Evolutionary conservation across 2,329 filamentous ascomycete species (phyloP), one percentile per base, ranked within the genome.

Genomic region (Alternaria sp.): DNA sequence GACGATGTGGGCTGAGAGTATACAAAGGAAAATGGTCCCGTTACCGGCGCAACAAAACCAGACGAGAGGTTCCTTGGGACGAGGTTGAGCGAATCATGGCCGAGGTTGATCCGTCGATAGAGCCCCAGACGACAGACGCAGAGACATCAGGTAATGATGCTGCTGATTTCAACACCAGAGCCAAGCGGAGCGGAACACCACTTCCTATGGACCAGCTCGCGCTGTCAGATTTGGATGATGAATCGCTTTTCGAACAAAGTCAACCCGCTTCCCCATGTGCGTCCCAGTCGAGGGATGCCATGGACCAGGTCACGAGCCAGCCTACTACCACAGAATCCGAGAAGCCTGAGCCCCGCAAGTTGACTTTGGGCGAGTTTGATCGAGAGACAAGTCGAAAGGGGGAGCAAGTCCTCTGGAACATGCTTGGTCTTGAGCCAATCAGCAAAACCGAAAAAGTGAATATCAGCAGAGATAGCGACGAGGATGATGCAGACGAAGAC

Each of bases 1-100:
- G 84, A 58, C 81, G 85, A 59, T 85, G 82, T 64, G 77, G 78
- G 8, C 66, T 89, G 4, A 70, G 80, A 13, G 83, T 90, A 3
- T 78, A 80, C 44, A 56, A 57, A 9, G 62, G 68, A 9, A 62
- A 61, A 39, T 53, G 49, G 9, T 62, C 61, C n/a, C 45, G 37
- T n/a, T 31, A 36, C 3, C 7, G 42, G 14, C 21, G 33, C 5
- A 50, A 52, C 7, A 66, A 54, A 26, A 37, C 13, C 65, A 81
- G 58, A 67, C 71, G 45, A 78, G 82, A 62, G 71, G 80, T 62
- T 74, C 81, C 65, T 67, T 83, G 39, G 81, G 81, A 69, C 58
- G 72, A 63, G 71, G 77, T 62, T 60, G 83, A 67, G 67, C 72
- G 57, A 28, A 58, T 65, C 3, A 29, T 77, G 42, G 49, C 50